Evolutionary conservation across 2,329 filamentous ascomycete genomes (phyloP).

Genomic region (Ophiostoma pallidulum): DNA sequence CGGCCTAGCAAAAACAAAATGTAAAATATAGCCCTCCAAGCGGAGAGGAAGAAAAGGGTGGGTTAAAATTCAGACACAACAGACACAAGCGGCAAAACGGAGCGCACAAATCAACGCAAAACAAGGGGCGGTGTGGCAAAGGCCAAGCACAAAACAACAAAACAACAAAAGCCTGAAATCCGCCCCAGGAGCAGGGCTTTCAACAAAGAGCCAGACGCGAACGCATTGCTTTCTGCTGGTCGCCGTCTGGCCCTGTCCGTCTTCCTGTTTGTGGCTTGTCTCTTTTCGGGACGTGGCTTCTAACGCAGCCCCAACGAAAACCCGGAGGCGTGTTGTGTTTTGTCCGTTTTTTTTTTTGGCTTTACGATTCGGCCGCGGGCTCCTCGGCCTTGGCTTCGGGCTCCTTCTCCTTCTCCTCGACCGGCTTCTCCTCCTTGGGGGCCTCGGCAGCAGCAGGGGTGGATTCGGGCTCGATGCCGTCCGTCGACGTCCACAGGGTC

Average conservation of each 20-base stretch:
- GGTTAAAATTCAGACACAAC: background rate
- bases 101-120: background rate
- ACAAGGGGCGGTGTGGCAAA: background rate
- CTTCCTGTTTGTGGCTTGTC: slow-evolving; percentile 2
- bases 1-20: background rate
- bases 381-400: slow-evolving; percentile 11
- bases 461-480: slow-evolving; percentile 68
- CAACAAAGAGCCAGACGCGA: background rate
- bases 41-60: background rate
- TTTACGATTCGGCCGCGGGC: slow-evolving; percentile 10
- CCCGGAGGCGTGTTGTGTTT: background rate
- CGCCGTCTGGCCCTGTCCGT: slow-evolving; percentile 3
- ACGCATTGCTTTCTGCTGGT: slow-evolving; percentile 1
- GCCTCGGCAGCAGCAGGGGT: slow-evolving; percentile 47
- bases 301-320: background rate
- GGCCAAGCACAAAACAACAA: background rate
- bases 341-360: background rate
- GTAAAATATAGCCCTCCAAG: background rate
- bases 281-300: slow-evolving; percentile 3
- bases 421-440: slow-evolving; percentile 35
- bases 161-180: background rate
- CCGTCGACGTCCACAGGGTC: slow-evolving; percentile 94
- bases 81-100: background rate
- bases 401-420: slow-evolving; percentile 32
- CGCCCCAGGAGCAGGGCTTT: background rate